A percentile compares a stretch with the other conserved stretches of the same genome.
phyloP scores from a whole-genome alignment of 129 eudicot genomes.

The Artemisia annua region DNA sequence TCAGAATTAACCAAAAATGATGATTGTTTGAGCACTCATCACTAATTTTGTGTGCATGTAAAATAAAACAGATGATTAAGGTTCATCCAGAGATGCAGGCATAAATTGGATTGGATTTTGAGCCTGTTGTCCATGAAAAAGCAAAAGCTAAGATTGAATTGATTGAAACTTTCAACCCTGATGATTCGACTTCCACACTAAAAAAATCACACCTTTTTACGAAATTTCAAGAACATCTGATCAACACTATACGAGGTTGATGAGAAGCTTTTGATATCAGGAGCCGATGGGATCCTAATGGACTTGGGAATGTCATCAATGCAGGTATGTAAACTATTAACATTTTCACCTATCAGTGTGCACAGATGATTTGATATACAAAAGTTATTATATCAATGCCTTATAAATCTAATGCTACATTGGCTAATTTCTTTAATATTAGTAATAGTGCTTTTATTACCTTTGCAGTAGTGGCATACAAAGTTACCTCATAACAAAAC shows the following conservation, averaged over 20 bases:
- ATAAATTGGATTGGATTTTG: slow-evolving; percentile 80
- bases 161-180: slow-evolving; percentile 33
- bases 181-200: slow-evolving; percentile 33
- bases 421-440: too few relatives aligned
- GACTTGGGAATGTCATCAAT: slow-evolving; percentile 46
- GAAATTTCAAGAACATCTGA: slow-evolving; percentile 68
- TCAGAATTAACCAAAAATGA: too few relatives aligned
- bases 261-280: too few relatives aligned
- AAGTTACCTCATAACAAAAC: too few relatives aligned
- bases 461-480: too few relatives aligned
- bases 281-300: too few relatives aligned
- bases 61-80: slow-evolving; percentile 59
- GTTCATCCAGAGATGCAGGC: slow-evolving; percentile 78
- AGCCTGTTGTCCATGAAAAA: slow-evolving; percentile 86
- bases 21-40: too few relatives aligned
- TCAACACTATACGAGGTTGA: slow-evolving; percentile 31
- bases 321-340: slow-evolving; percentile 58
- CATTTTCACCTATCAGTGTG: neutral
- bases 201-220: slow-evolving; percentile 50
- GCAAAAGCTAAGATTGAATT: slow-evolving; percentile 56
- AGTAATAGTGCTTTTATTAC: too few relatives aligned
- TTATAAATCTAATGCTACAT: too few relatives aligned
- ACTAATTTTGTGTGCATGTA: slow-evolving; percentile 8
- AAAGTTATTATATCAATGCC: too few relatives aligned
- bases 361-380: neutral